Conservation (phyloP, 2,329 filamentous ascomycete species). For the Fusarium keratoplasticum region DNA sequence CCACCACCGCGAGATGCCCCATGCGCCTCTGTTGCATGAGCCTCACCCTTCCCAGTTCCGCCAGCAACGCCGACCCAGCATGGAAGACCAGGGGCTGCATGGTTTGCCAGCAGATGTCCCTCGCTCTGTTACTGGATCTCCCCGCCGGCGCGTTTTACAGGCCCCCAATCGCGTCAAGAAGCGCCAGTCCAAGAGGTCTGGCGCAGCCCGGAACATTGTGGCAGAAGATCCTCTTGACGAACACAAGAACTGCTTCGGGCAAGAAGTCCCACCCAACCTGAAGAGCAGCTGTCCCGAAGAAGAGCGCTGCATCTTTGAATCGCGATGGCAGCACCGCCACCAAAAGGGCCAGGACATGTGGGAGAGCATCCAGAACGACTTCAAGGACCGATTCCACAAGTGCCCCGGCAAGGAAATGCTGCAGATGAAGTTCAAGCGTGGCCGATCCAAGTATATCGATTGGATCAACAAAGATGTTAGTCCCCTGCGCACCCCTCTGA, state of each 20-base stretch:
- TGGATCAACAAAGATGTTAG: constrained; percentile 66
- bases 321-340: constrained; percentile 58
- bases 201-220: constrained; percentile 13
- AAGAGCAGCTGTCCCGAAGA: constrained; percentile 60
- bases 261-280: constrained; percentile 53
- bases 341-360: constrained; percentile 70
- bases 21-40: constrained; percentile 40
- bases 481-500: not conserved
- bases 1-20: constrained; percentile 41
- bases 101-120: constrained; percentile 13
- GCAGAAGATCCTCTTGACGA: constrained; percentile 45
- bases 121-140: constrained; percentile 44
- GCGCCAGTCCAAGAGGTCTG: constrained; percentile 32
- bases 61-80: constrained; percentile 41
- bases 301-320: constrained; percentile 61
- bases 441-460: constrained; percentile 59
- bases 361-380: constrained; percentile 63
- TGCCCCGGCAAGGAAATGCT: constrained; percentile 60
- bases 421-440: constrained; percentile 68
- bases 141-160: constrained; percentile 40
- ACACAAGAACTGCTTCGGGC: constrained; percentile 50
- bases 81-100: constrained; percentile 30
- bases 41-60: constrained; percentile 37
- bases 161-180: constrained; percentile 46
- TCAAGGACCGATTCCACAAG: constrained; percentile 49